Evolutionary conservation across 202 grass and related monocot species (phyloP).

Genomic region (Eragrostis tef): DNA sequence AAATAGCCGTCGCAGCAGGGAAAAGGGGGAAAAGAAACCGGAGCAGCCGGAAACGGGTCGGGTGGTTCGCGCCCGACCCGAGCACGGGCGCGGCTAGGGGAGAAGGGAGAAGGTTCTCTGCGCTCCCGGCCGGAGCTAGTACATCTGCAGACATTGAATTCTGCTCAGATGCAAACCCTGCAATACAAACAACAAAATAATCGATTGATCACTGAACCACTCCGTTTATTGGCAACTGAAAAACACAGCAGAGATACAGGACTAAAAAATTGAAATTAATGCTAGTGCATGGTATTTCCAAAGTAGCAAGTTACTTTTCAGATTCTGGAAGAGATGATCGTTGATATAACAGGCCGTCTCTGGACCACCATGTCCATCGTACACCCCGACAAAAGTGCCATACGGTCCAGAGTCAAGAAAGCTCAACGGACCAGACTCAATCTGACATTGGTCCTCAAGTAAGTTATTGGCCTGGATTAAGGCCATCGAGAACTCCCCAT

Average conservation of each 20-base stretch:
- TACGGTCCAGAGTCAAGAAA: constrained; percentile 76
- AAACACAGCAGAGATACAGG: background rate
- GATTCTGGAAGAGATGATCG: constrained; percentile 81
- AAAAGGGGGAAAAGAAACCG: background rate
- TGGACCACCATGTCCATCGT: constrained; percentile 93
- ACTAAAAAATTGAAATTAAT: constrained; percentile 17
- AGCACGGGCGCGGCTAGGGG: no score
- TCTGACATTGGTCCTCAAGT: constrained; percentile 92
- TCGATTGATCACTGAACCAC: background rate
- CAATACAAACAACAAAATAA: constrained; percentile 42
- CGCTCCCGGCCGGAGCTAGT: no score
- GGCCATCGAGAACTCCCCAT: constrained; percentile 97
- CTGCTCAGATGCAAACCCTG: constrained; percentile 86
- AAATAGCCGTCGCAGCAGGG: constrained; percentile 33
- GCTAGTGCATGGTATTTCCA: constrained; percentile 12
- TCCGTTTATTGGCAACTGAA: background rate
- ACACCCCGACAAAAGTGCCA: constrained; percentile 88
- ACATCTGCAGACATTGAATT: constrained; percentile 86
- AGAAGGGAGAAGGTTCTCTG: no score
- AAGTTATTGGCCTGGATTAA: constrained; percentile 93
- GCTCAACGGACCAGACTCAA: constrained; percentile 81
- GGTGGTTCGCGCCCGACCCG: constrained; percentile 17
- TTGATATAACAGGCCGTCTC: constrained; percentile 91
- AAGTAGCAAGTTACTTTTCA: constrained; percentile 71
- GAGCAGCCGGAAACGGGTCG: constrained; percentile 39